A percentile compares a stretch with the other conserved stretches of the same genome.
These are phyloP conservation scores for Vitis hybrid DNA, from an alignment of 177 flowering plant genomes.

Conservation along the genomic window DNA sequence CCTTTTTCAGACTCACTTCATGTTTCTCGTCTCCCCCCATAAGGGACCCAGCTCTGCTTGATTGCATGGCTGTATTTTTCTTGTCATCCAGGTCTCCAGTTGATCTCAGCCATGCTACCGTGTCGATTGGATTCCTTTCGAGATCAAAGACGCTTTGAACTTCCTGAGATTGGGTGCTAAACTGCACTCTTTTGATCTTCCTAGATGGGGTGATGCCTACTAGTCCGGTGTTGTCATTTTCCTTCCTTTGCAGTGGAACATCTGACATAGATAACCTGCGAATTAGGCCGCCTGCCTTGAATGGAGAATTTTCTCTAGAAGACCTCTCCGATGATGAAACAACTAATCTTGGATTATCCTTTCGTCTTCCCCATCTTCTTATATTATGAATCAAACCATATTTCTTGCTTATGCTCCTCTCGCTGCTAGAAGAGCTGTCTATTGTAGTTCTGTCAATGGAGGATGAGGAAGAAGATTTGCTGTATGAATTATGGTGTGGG, in stretches of 20 bases:
- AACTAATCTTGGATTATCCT: slow-evolving; percentile 4
- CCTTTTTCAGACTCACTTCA: neutral
- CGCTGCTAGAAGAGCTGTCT: slow-evolving; percentile 23
- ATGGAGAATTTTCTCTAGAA: neutral
- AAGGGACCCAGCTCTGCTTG: neutral
- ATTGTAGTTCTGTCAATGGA: slow-evolving; percentile 8
- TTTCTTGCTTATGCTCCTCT: slow-evolving; percentile 9
- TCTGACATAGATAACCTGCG: slow-evolving; percentile 16
- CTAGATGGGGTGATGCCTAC: slow-evolving; percentile 1
- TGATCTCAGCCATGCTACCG: neutral
- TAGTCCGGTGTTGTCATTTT: neutral
- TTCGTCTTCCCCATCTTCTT: slow-evolving; percentile 20
- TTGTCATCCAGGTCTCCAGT: neutral
- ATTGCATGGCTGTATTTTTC: neutral
- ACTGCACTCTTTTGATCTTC: neutral
- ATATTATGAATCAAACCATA: neutral
- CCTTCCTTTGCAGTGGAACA: neutral
- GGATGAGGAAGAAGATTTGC: slow-evolving; percentile 14
- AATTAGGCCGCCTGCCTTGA: slow-evolving; percentile 2
- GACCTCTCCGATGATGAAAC: neutral
- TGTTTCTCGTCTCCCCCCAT: neutral
- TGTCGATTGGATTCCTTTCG: too few species aligned
- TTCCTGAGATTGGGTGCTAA: too few species aligned
- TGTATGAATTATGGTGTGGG: neutral
- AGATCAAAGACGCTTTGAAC: too few species aligned